Evolutionary conservation across 2,329 filamentous ascomycete species (phyloP).

Genomic region (Penicillium rolfsii): DNA sequence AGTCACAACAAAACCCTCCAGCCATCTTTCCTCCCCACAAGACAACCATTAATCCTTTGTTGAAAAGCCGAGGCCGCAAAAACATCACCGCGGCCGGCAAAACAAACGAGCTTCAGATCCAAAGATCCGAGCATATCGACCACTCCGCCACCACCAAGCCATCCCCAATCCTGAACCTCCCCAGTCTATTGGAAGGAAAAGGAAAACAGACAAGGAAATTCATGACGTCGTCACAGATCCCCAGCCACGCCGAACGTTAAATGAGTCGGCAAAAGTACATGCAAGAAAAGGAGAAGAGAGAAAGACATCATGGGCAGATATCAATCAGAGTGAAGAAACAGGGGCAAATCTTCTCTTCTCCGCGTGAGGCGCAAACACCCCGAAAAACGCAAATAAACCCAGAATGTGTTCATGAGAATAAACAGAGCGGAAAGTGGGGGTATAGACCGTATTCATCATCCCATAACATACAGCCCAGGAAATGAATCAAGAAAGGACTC

Average conservation of each 20-base stretch:
- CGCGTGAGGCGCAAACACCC: not conserved
- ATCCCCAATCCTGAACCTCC: conserved; percentile 11
- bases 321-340: not conserved
- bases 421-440: conserved; percentile 12
- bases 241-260: conserved; percentile 17
- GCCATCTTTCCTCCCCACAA: not conserved
- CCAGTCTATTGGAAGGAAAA: conserved; percentile 21
- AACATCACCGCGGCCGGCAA: not conserved
- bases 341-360: not conserved
- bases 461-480: conserved; percentile 24
- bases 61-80: not conserved
- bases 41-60: not conserved
- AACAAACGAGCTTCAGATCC: not conserved
- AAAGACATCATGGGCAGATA: not conserved
- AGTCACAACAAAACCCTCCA: not conserved
- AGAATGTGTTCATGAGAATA: conserved; percentile 20
- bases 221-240: conserved; percentile 29
- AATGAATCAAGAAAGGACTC: conserved; percentile 5
- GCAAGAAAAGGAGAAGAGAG: conserved; percentile 5
- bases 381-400: conserved; percentile 6
- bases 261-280: conserved; percentile 17
- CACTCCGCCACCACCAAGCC: not conserved
- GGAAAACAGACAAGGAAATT: conserved; percentile 27
- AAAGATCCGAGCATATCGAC: not conserved
- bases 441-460: conserved; percentile 25